phyloP scores from a whole-genome alignment of 768 basidiomycete species.

The Harrya chromipes region DNA sequence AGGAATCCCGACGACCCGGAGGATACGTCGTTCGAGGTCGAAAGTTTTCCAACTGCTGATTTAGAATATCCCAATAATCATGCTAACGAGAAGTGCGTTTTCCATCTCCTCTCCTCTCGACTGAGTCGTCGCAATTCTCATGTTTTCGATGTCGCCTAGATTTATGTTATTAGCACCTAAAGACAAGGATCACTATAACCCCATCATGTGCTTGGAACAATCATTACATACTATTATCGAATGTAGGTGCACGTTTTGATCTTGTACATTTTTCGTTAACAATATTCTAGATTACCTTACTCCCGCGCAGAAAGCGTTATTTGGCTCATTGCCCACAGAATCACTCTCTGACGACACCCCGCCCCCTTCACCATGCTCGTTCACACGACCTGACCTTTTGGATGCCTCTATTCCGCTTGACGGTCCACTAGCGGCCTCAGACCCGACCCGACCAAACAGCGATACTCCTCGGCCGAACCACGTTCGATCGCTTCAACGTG shows the following conservation, averaged over 20 bases:
- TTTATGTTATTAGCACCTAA: constrained; percentile 77
- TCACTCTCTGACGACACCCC: constrained; percentile 23
- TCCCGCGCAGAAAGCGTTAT: constrained; percentile 57
- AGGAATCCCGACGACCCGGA: constrained; percentile 58
- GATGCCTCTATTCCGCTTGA: constrained; percentile 31
- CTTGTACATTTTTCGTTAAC: constrained; percentile 5
- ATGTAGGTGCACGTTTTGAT: constrained; percentile 43
- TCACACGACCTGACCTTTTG: constrained; percentile 31
- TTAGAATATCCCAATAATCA: constrained; percentile 76
- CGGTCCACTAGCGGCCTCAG: constrained; percentile 24
- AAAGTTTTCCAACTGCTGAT: constrained; percentile 61
- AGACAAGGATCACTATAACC: constrained; percentile 86
- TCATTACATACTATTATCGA: constrained; percentile 71
- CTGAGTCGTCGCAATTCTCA: neutral
- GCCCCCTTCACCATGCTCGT: constrained; percentile 36
- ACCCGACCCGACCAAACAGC: constrained; percentile 22
- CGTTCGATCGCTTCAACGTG: constrained; percentile 64
- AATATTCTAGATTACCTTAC: constrained; percentile 57
- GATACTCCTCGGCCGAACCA: constrained; percentile 28
- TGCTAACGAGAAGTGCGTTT: constrained; percentile 61
- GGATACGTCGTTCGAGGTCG: constrained; percentile 63
- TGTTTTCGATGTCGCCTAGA: constrained; percentile 33
- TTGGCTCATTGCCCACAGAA: constrained; percentile 61
- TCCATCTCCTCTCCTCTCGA: neutral
- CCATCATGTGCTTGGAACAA: constrained; percentile 74